Base-by-base conservation (phyloP, 2,329 filamentous ascomycete species). In the Pseudonectria buxi region DNA sequence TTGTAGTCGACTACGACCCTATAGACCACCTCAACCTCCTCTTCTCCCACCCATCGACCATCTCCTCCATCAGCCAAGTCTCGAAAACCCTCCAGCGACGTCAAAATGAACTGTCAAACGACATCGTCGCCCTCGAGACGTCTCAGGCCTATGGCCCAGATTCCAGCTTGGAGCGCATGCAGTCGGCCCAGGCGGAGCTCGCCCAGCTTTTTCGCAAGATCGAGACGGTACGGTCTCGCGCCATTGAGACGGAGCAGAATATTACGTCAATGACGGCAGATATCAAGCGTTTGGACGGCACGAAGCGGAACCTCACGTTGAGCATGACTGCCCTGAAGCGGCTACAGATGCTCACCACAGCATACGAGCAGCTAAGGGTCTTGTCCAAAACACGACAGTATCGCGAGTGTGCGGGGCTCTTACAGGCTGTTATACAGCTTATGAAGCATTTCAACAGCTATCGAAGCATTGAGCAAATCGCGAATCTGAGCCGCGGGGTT, bases 391-490 rank as follows among this genome's bases (percentile, higher is more conserved):
- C 84, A 25, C 74, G 90, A 37, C 92, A 98, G 61, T 98, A 98
- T 60, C 74, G 86, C 45, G 92, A 98, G 59, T 96, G 92, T 57
- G 89, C 90, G 12, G 88, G 94, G 52, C 71, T 98, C 40, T 70
- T 98, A 38, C 87, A 95, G 65, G 92, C 92, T 9, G 92, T 98
- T 24, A 76, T 98, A 39, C 92, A 98, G 72, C 79, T 98, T 30
- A 95, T 96, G 85, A 86, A 86, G 48, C 89, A 98, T 64, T 98
- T 98, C 74, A 94, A 95, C 66, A 94, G 86, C 62, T 98, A 96
- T 61, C 74, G 92, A 40, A 95, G 88, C 51, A 96, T 98, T 50
- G 90, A 96, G 58, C 92, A 98, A 71, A 96, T 98, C 57, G 92
- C 92, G 18, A 85, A 85, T 1, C 71, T 98, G 44, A 94, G 87